Evolutionary conservation across 805 yeast species (phyloP), one percentile per base, ranked within the genome.

Genomic region (Lipomyces mesembrius): DNA sequence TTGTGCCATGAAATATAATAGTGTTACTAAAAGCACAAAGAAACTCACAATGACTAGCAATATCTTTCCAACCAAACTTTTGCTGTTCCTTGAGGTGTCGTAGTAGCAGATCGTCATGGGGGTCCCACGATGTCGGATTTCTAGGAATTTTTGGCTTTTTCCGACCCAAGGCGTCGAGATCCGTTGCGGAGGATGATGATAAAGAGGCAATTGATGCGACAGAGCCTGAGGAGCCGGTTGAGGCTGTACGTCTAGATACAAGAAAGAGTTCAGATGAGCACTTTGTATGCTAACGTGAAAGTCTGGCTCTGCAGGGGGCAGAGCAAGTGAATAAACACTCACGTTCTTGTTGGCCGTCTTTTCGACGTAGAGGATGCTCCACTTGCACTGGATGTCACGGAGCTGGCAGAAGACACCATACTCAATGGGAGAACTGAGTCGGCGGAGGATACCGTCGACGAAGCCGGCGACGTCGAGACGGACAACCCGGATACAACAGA

Each of bases 61-160:
- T 91, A 71, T 91, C 96, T 77, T 91, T 87, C 97, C 97, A 91
- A 0, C 97, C 97, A 72, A 91, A 82, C 75, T 89, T 90, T 76
- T 88, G 90, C 68, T 87, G 87, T 76, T 91, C 97, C 77, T 91
- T 91, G 74, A 91, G 82, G 73, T 88, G 90, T 61, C 95, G 83
- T 61, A 90, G 78, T 34, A 90, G 75, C 62, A 86, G 79, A 74
- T 90, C 96, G 74, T 90, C 96, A 71, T 87, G 85, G 0, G 91
- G 88, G 59, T 90, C 88, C 96, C 96, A 90, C 0, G 94, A 84
- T 2, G 86, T 81, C 29, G 88, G 88, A 3, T 66, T 72, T 22
- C 74, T 67, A 1, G 74, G 74, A 25, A 64, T 59, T 53, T 70
- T 70, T 25, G 71, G 71, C 57, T 68, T 68, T 32, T 68, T 68